These are phyloP conservation scores for Colletotrichum sp. DNA, from an alignment of 2,329 filamentous ascomycete genomes.

Conservation along the genomic window DNA sequence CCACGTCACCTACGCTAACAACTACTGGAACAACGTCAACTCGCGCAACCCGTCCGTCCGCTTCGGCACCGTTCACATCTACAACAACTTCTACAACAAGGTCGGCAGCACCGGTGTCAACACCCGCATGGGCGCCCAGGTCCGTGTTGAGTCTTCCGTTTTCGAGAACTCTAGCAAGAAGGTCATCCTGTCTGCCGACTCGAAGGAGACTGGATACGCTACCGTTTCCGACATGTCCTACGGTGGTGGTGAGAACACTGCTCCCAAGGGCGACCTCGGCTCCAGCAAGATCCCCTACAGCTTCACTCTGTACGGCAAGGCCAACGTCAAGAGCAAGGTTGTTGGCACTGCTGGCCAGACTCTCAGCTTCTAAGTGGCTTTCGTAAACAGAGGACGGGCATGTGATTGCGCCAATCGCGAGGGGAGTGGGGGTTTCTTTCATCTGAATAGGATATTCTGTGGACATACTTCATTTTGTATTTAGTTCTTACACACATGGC, in stretches of 20 bases:
- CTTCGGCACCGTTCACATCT: conserved; percentile 68
- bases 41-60: conserved; percentile 67
- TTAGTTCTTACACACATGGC: neutral
- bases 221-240: conserved; percentile 46
- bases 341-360: conserved; percentile 41
- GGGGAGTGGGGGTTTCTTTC: neutral
- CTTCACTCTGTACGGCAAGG: conserved; percentile 47
- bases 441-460: neutral
- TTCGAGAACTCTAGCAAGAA: conserved; percentile 47
- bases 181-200: conserved; percentile 44
- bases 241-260: conserved; percentile 51
- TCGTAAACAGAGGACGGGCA: neutral
- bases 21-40: conserved; percentile 69
- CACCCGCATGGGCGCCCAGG: conserved; percentile 58
- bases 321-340: conserved; percentile 50
- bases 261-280: conserved; percentile 54
- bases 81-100: conserved; percentile 51
- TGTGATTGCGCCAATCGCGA: neutral
- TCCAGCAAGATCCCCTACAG: conserved; percentile 59
- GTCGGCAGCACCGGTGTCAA: conserved; percentile 52
- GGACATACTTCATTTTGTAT: neutral
- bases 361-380: conserved; percentile 32
- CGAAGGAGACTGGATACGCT: conserved; percentile 44
- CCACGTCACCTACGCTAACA: conserved; percentile 69
- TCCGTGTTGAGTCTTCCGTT: conserved; percentile 60